phyloP scores from a whole-genome alignment of 176 grass and related monocot genomes.

The Eleusine coracana region DNA sequence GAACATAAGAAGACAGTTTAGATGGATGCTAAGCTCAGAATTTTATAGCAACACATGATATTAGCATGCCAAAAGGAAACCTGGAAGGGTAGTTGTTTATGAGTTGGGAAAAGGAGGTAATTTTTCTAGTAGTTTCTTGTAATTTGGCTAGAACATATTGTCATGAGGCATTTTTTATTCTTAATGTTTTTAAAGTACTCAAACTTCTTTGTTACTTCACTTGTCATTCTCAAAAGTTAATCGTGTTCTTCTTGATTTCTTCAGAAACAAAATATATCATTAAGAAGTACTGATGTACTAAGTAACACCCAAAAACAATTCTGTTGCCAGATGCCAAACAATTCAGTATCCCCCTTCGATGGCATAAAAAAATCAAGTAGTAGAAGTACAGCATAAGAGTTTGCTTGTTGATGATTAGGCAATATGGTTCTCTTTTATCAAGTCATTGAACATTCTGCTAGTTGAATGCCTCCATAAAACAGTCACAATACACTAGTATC shows the following conservation, averaged over 20 bases:
- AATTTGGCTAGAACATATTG: neutral
- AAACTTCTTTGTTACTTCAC: constrained; percentile 8
- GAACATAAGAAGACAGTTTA: constrained; percentile 16
- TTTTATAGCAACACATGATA: constrained; percentile 7
- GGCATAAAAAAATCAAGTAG: neutral
- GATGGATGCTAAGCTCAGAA: neutral
- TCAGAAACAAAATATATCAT: constrained; percentile 22
- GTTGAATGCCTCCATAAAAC: neutral
- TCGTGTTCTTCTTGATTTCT: constrained; percentile 10
- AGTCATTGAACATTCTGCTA: constrained; percentile 1
- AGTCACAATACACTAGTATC: neutral
- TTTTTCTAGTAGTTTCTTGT: neutral
- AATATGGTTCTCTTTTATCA: neutral
- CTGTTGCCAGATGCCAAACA: neutral
- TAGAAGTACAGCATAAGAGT: constrained; percentile 6
- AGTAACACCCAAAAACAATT: neutral
- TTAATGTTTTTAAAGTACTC: neutral
- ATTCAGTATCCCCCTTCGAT: neutral
- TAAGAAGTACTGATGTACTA: neutral
- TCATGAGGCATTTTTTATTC: neutral
- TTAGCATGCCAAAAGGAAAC: neutral
- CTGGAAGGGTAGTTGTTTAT: neutral
- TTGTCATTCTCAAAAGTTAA: neutral
- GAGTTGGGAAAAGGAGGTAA: neutral
- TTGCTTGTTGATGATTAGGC: neutral